Percentiles rank a stretch among this genome's conserved stretches.
Conservation (phyloP, 2,329 filamentous ascomycete species). For the Iodosphaeria phyllophila region DNA sequence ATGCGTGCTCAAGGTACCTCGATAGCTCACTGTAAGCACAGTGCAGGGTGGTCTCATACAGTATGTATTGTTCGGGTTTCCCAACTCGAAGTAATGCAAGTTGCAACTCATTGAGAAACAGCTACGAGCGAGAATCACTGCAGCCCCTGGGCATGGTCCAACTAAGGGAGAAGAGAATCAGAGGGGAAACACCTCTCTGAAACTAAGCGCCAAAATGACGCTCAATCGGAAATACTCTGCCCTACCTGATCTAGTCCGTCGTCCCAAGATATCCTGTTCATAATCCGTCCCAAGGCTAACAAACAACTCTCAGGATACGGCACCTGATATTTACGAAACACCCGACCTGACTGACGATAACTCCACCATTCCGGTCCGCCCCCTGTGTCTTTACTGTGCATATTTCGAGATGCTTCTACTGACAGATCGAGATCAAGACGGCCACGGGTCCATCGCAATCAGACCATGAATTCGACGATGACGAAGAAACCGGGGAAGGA, state of each 20-base stretch:
- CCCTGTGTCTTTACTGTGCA: conserved; percentile 7
- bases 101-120: too few relatives aligned
- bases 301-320: conserved; percentile 47
- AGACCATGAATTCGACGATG: conserved; percentile 41
- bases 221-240: conserved; percentile 68
- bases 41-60: too few relatives aligned
- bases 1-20: too few relatives aligned
- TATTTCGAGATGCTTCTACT: neutral
- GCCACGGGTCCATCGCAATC: conserved; percentile 35
- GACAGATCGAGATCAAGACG: conserved; percentile 20
- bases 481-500: conserved; percentile 40
- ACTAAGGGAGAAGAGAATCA: too few relatives aligned
- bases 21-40: too few relatives aligned
- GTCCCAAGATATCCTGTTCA: neutral
- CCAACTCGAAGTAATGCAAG: too few relatives aligned
- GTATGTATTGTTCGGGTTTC: too few relatives aligned
- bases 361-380: conserved; percentile 60
- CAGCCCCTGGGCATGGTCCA: too few relatives aligned
- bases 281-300: conserved; percentile 1
- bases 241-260: conserved; percentile 54
- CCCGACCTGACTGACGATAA: conserved; percentile 81
- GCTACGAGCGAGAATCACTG: too few relatives aligned
- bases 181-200: too few relatives aligned
- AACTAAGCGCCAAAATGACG: conserved; percentile 32
- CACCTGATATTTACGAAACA: conserved; percentile 92